These are phyloP conservation scores for Populus hybrid DNA, from an alignment of 441 rosid species.

Conservation along the genomic window DNA sequence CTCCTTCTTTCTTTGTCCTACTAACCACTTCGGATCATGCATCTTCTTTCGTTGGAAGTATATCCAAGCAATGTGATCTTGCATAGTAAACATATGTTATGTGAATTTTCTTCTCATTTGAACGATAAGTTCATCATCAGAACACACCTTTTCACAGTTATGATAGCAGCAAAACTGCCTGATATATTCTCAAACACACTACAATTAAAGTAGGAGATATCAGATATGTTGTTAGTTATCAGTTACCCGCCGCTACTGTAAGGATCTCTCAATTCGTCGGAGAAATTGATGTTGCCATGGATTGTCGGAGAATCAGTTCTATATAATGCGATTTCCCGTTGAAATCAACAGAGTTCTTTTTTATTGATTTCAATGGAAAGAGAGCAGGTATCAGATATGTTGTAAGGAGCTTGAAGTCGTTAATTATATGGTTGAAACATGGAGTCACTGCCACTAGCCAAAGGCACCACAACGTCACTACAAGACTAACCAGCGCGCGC, in stretches of 20 bases:
- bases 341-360: neutral
- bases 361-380: too few species aligned
- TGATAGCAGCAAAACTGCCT: neutral
- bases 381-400: slow-evolving; percentile 35
- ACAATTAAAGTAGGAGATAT: neutral
- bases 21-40: neutral
- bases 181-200: neutral
- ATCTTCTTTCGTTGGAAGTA: neutral
- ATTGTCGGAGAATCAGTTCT: neutral
- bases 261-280: neutral
- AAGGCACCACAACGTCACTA: slow-evolving; percentile 55
- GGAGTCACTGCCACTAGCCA: slow-evolving; percentile 39
- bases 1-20: too few species aligned
- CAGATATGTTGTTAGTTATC: neutral
- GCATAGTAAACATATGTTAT: neutral
- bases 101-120: neutral
- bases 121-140: neutral
- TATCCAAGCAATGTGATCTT: neutral
- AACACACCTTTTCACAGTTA: neutral
- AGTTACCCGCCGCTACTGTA: neutral
- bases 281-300: neutral
- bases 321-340: neutral
- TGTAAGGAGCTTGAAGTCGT: slow-evolving; percentile 24
- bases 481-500: slow-evolving; percentile 33
- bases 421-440: slow-evolving; percentile 40